Conservation (phyloP, 768 basidiomycete genomes). For the Arthromyces matolae region DNA sequence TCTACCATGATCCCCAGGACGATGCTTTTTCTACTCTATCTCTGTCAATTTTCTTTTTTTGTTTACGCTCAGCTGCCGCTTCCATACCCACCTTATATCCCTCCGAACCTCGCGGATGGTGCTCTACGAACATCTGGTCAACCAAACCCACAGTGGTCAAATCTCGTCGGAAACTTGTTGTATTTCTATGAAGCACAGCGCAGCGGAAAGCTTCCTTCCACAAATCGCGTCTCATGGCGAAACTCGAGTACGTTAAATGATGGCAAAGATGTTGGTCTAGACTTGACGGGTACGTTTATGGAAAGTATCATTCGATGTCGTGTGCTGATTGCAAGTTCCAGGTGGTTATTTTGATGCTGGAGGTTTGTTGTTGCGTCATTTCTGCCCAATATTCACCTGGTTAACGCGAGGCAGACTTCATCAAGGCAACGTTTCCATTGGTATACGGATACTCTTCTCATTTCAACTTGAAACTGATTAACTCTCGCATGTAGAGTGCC, state of each 20-base stretch:
- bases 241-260: slow-evolving; percentile 79
- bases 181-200: slow-evolving; percentile 94
- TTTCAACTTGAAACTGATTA: slow-evolving; percentile 6
- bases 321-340: slow-evolving; percentile 13
- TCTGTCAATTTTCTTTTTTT: slow-evolving; percentile 21
- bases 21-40: slow-evolving; percentile 17
- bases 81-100: slow-evolving; percentile 61
- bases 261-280: slow-evolving; percentile 67
- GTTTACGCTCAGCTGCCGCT: slow-evolving; percentile 56
- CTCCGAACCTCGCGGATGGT: slow-evolving; percentile 56
- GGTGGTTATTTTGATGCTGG: slow-evolving; percentile 92
- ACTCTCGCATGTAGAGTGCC: slow-evolving; percentile 51
- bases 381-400: slow-evolving; percentile 2
- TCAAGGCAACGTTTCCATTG: slow-evolving; percentile 84
- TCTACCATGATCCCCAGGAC: slow-evolving; percentile 19
- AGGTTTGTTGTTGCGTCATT: slow-evolving; percentile 41
- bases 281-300: slow-evolving; percentile 56
- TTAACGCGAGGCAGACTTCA: slow-evolving; percentile 55
- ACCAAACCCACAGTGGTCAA: slow-evolving; percentile 81
- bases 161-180: slow-evolving; percentile 71
- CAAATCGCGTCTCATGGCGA: slow-evolving; percentile 81
- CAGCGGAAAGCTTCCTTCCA: slow-evolving; percentile 64
- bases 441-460: slow-evolving; percentile 36
- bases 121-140: slow-evolving; percentile 41
- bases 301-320: not conserved